Evolutionary conservation across 2,329 filamentous ascomycete genomes (phyloP).

Genomic region (Colletotrichum godetiae): DNA sequence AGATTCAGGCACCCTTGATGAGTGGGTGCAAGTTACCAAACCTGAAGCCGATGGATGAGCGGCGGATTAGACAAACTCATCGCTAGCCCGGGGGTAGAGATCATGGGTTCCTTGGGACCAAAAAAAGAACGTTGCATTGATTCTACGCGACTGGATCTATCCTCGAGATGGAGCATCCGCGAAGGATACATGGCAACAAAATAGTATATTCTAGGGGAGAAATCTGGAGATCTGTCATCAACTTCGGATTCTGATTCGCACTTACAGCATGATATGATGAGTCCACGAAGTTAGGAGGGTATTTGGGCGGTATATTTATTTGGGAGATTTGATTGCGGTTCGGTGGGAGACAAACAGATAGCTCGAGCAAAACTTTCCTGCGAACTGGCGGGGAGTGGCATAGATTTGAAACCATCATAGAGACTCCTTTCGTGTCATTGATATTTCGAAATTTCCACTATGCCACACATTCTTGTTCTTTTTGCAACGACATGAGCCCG

Average conservation of each 20-base stretch:
- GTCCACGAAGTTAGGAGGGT: neutral
- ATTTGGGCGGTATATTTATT: neutral
- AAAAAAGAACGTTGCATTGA: neutral
- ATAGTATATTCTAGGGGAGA: neutral
- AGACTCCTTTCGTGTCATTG: no score
- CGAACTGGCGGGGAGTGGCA: neutral
- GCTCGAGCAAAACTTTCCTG: neutral
- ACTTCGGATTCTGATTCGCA: neutral
- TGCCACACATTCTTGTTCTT: neutral
- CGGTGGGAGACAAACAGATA: neutral
- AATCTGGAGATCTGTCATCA: neutral
- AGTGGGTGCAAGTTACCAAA: no score
- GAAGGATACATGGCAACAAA: neutral
- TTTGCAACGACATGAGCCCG: neutral
- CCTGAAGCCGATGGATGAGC: no score
- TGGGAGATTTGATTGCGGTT: neutral
- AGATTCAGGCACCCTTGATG: constrained; percentile 10
- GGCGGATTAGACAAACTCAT: neutral
- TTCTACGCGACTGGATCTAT: neutral
- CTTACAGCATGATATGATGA: neutral
- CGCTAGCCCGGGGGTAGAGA: neutral
- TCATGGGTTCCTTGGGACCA: neutral
- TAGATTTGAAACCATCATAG: no score
- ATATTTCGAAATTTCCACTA: neutral
- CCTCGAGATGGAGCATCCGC: neutral